Percentiles rank a stretch among this genome's conserved stretches.
Conservation (phyloP, 441 rosid species). For the Pelargonium hybrid region DNA sequence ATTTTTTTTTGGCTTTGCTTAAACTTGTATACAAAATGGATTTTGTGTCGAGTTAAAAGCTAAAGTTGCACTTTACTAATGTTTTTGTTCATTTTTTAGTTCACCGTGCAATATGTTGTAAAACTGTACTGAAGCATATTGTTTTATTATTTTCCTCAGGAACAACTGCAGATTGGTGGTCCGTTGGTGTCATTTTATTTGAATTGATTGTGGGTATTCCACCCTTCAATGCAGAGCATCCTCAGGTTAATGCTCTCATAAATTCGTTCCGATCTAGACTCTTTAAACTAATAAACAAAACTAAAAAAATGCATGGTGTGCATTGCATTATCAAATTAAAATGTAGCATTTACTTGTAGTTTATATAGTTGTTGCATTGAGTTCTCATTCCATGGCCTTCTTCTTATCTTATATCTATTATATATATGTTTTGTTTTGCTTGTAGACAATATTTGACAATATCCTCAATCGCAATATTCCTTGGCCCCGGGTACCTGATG, state of each 20-base stretch:
- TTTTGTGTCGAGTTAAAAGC: background rate
- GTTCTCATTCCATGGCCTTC: constrained; percentile 8
- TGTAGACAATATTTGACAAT: constrained; percentile 88
- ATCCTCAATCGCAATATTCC: constrained; percentile 97
- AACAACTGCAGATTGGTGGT: constrained; percentile 99
- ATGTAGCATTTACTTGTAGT: background rate
- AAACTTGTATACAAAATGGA: background rate
- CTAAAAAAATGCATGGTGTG: no score
- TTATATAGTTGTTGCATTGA: constrained; percentile 4
- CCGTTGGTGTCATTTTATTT: constrained; percentile 91
- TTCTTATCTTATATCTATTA: constrained; percentile 14
- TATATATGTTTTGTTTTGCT: constrained; percentile 23
- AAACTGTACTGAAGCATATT: background rate
- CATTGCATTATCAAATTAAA: no score
- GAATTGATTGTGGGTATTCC: constrained; percentile 97
- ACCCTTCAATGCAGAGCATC: constrained; percentile 97
- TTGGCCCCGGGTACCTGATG: constrained; percentile 81
- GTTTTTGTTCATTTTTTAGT: background rate
- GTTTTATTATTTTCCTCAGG: constrained; percentile 39
- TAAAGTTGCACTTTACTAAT: background rate
- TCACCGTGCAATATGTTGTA: background rate
- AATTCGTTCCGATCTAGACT: background rate
- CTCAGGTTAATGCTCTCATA: constrained; percentile 50
- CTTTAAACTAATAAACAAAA: no score
- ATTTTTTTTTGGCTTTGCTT: background rate